Base-by-base conservation (phyloP, 2,329 filamentous ascomycete genomes). In the Chalara sp. region DNA sequence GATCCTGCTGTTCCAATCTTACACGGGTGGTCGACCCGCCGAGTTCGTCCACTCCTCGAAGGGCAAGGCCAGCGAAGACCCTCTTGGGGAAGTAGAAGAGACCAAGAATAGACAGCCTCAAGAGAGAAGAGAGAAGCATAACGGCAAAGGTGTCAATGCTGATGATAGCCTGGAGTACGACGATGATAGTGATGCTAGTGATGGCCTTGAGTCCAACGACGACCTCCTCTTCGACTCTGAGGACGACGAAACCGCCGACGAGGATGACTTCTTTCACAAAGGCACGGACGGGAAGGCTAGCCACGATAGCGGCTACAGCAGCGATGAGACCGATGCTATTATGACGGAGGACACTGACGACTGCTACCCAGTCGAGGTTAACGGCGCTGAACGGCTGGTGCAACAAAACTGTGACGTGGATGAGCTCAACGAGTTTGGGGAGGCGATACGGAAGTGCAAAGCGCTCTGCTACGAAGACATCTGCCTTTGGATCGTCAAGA, bases 11-110 rank as follows among this genome's bases (percentile, higher is more conserved):
- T 60, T 61, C 45, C 45, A 59, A 48, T 46, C 46, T 32, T 61
- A 58, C 21, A 58, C 46, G 5, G 57, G 51, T 32, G 53, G 54
- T 39, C 48, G 53, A 43, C 56, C 42, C 1, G 54, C 45, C 12
- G 57, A 61, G 48, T 54, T 61, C 13, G 51, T 61, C 42, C 52
- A 61, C 37, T 33, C 53, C 44, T 58, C 53, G 6, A 61, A 59
- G 43, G 39, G 46, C 13, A 59, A 53, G 50, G 58, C 47, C 11
- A 46, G 49, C 33, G 40, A 51, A 39, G 52, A 61, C 37, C 56
- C 51, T 10, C 44, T 55, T 29, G 44, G 52, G 30, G 51, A 61
- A 37, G 13, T 8, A 50, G 44, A 53, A 47, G 37, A 49, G n/a
- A 43, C 35, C 32, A 42, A 46, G 32, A 47, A 54, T 29, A 6